These are phyloP conservation scores for Scenedesmus sp. DNA, from an alignment of 163 green algal genomes.

Conservation along the genomic window DNA sequence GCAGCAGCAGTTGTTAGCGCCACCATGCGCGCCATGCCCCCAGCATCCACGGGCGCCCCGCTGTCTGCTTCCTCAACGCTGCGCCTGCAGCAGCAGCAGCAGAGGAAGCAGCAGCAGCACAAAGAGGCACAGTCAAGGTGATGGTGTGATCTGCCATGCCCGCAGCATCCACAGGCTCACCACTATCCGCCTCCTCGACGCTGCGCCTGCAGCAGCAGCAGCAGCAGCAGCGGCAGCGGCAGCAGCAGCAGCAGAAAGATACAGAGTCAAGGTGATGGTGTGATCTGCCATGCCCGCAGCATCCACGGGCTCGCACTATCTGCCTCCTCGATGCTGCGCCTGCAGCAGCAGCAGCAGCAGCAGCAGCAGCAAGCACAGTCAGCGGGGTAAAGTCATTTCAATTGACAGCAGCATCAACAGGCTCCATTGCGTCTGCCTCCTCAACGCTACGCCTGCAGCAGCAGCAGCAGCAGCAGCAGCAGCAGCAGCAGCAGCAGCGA, in stretches of 20 bases:
- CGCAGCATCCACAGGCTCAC: not conserved
- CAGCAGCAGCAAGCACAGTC: not conserved
- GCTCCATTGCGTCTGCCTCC: not conserved
- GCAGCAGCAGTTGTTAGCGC: too few relatives aligned
- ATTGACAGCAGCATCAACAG: constrained; percentile 4
- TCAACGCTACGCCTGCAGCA: not conserved
- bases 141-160: not conserved
- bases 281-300: not conserved
- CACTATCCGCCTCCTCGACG: not conserved
- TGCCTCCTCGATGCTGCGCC: not conserved
- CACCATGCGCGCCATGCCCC: too few relatives aligned
- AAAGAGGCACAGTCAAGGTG: not conserved
- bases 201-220: not conserved
- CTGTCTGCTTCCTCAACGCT: not conserved
- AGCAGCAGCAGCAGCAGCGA: not conserved
- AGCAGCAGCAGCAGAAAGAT: not conserved
- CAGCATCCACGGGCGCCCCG: too few relatives aligned
- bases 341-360: not conserved
- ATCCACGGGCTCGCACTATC: not conserved
- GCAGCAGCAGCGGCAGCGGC: not conserved
- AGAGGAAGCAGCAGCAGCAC: not conserved
- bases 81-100: not conserved
- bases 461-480: not conserved
- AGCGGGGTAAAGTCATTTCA: too few relatives aligned
- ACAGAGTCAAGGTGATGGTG: not conserved